A percentile compares a stretch with the other conserved stretches of the same genome.
These are phyloP conservation scores for Gloeostereum incarnatum DNA, from an alignment of 768 basidiomycete species.

Conservation along the genomic window DNA sequence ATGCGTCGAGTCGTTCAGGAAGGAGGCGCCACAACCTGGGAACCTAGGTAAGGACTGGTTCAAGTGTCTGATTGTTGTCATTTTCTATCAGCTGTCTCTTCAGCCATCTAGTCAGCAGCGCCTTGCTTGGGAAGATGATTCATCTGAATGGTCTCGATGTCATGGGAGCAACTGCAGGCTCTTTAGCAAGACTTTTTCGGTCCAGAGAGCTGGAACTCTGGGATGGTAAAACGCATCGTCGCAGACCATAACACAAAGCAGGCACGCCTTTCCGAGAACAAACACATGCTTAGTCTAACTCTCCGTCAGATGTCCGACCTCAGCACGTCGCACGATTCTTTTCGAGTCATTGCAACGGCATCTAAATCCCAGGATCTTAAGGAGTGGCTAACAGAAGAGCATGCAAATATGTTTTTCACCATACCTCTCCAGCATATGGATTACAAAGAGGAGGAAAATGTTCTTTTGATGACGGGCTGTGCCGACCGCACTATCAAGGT, in stretches of 20 bases:
- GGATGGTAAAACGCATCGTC: conserved; percentile 53
- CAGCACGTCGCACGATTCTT: conserved; percentile 49
- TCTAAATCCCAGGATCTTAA: conserved; percentile 57
- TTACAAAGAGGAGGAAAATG: conserved; percentile 32
- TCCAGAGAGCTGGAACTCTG: conserved; percentile 59
- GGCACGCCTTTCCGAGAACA: conserved; percentile 16
- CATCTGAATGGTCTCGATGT: conserved; percentile 56
- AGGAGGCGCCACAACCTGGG: conserved; percentile 49
- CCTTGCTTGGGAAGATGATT: conserved; percentile 45
- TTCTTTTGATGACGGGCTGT: conserved; percentile 46
- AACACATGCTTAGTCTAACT: background rate
- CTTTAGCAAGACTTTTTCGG: conserved; percentile 47
- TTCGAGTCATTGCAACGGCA: conserved; percentile 52
- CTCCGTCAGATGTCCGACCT: too few species aligned
- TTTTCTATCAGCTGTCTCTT: conserved; percentile 2
- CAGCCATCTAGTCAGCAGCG: conserved; percentile 48
- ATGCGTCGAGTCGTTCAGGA: conserved; percentile 53
- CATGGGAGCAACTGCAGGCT: conserved; percentile 58
- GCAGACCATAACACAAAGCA: conserved; percentile 35
- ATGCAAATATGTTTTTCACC: conserved; percentile 65
- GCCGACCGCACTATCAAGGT: conserved; percentile 21
- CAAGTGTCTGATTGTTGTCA: background rate
- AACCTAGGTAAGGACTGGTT: conserved; percentile 41
- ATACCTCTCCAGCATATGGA: conserved; percentile 55
- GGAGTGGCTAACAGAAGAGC: conserved; percentile 60